These are phyloP conservation scores for Corynespora cassiicola DNA, from an alignment of 2,329 filamentous ascomycete genomes.

Conservation along the genomic window DNA sequence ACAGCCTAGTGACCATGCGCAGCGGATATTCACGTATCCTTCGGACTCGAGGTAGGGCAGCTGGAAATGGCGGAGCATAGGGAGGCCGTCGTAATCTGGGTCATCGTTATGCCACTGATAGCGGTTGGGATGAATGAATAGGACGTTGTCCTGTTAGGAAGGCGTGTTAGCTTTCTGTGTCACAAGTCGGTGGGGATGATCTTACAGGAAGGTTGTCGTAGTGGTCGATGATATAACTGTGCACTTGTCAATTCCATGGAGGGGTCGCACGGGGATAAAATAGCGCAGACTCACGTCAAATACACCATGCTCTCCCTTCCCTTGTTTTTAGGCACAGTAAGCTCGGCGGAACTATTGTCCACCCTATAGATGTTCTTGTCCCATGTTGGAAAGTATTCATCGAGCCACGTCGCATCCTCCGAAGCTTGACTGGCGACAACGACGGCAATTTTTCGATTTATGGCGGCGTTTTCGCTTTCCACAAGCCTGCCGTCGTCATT, in stretches of 20 bases:
- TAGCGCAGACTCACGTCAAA: conserved; percentile 53
- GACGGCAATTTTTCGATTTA: conserved; percentile 35
- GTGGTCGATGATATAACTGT: conserved; percentile 50
- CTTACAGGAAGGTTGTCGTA: conserved; percentile 49
- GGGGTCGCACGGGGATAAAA: too few species aligned
- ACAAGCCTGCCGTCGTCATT: conserved; percentile 1
- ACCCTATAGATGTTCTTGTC: conserved; percentile 52
- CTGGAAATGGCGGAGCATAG: conserved; percentile 57
- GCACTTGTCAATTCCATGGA: conserved; percentile 4
- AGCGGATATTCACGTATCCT: conserved; percentile 63
- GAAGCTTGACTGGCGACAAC: conserved; percentile 47
- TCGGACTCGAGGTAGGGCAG: conserved; percentile 55
- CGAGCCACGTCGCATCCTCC: conserved; percentile 51
- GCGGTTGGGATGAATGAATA: conserved; percentile 51
- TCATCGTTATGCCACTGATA: conserved; percentile 61
- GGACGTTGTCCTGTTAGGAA: conserved; percentile 47
- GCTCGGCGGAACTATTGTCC: conserved; percentile 43
- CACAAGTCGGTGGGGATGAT: too few species aligned
- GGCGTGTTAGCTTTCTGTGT: too few species aligned
- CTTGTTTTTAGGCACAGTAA: conserved; percentile 55
- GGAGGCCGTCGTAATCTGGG: conserved; percentile 58
- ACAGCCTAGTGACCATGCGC: conserved; percentile 60
- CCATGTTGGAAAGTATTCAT: conserved; percentile 46
- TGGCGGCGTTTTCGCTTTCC: conserved; percentile 20
- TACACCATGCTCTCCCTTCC: conserved; percentile 59